Evolutionary conservation across 345 rosid genomes (phyloP), one percentile per base, ranked within the genome.

Genomic region (Eucalyptus tenuipes): DNA sequence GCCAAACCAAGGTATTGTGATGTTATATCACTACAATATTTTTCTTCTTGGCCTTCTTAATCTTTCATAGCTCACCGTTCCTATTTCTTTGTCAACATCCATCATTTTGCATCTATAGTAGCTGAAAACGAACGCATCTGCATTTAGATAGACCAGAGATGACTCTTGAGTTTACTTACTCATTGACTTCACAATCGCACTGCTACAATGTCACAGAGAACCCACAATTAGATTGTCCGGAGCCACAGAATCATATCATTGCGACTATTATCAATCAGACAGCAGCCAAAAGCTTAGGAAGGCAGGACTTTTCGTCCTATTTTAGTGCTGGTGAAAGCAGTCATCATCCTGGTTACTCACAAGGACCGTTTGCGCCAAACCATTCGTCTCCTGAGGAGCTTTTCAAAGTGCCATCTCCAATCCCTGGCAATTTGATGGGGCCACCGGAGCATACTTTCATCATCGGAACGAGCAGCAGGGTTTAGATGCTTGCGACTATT

Each of bases 1-100:
- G 17, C n/a, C 88, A 59, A 52, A 86, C 52, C 94, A 91, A 91
- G 95, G 96, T 94, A 93, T 87, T 29, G 88, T 88, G 93, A 88
- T 37, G 89, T 29, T 10, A 8, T 80, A 61, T 61, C 49, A 31
- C 71, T 3, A n/a, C 49, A 8, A 22, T 68, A 17, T 87, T 87
- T 87, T 42, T 59, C 18, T 33, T 53, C 24, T 86, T 55, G 47
- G 42, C 66, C 61, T 55, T 86, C 87, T 86, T 40, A 22, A 53
- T 47, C 45, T 20, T 86, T n/a, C 48, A 61, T 61, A 29, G 68
- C 29, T 29, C n/a, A 61, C 68, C 7, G 33, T 61, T 61, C 68
- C 68, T 61, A 27, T 61, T 61, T 61, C 31, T 29, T 12, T 27
- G 0, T 29, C 1, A 14, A 27, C 33, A 61, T 61, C 33, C 68